phyloP scores from a whole-genome alignment of 768 basidiomycete genomes.

The Lentinula guzmanii region DNA sequence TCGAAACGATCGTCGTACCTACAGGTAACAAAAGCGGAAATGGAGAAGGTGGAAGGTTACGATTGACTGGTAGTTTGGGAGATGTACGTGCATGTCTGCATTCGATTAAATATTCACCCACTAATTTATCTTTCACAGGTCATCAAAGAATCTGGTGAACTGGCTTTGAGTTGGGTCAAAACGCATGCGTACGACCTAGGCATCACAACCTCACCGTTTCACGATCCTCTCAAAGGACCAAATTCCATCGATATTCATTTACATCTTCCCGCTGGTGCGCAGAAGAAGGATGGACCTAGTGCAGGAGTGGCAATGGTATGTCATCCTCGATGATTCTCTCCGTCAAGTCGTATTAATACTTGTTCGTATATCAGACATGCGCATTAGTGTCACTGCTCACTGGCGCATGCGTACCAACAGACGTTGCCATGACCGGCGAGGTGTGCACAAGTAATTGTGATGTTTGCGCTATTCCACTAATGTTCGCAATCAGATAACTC shows the following conservation, averaged over 20 bases:
- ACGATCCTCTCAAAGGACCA: conserved; percentile 72
- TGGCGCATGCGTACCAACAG: conserved; percentile 63
- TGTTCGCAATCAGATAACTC: conserved; percentile 51
- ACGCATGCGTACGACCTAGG: conserved; percentile 75
- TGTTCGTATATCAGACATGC: conserved; percentile 44
- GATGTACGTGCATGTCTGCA: conserved; percentile 39
- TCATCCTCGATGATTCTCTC: neutral
- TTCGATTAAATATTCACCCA: neutral
- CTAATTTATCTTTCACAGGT: conserved; percentile 35
- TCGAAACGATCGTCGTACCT: conserved; percentile 78
- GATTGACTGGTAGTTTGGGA: conserved; percentile 79
- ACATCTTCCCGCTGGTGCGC: conserved; percentile 84
- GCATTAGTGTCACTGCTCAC: conserved; percentile 84
- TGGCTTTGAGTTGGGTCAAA: conserved; percentile 92
- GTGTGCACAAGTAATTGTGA: conserved; percentile 23
- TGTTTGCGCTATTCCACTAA: neutral
- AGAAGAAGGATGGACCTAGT: conserved; percentile 92
- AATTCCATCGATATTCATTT: conserved; percentile 79
- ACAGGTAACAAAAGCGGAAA: conserved; percentile 31
- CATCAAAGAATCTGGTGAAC: conserved; percentile 86
- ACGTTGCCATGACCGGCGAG: conserved; percentile 90
- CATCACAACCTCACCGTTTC: conserved; percentile 60
- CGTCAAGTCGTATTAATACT: neutral
- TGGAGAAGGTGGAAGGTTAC: conserved; percentile 61
- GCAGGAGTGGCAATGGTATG: conserved; percentile 85